A percentile compares a stretch with the other conserved stretches of the same genome.
Conservation (phyloP, 2,329 filamentous ascomycete genomes). For the Hypoxylon sp. region DNA sequence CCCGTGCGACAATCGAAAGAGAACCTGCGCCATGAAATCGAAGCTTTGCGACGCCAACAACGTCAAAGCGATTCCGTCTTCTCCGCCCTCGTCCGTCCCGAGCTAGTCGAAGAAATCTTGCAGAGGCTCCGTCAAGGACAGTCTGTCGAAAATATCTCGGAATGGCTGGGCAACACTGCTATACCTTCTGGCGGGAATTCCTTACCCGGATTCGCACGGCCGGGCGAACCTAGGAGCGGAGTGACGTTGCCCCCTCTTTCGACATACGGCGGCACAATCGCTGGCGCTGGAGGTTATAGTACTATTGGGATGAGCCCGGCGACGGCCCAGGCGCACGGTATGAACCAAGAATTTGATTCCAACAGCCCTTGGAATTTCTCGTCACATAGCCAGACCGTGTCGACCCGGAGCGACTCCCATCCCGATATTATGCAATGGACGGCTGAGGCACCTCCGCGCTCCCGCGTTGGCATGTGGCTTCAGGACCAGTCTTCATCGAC, state of each 20-base stretch:
- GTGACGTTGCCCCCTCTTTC: constrained; percentile 52
- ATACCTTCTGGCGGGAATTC: constrained; percentile 54
- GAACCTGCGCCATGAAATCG: constrained; percentile 72
- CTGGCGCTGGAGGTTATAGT: constrained; percentile 46
- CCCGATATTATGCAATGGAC: constrained; percentile 65
- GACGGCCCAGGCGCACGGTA: constrained; percentile 52
- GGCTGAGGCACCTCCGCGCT: constrained; percentile 60
- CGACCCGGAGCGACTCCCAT: constrained; percentile 64
- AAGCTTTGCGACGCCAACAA: constrained; percentile 68
- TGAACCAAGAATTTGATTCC: constrained; percentile 60
- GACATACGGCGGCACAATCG: constrained; percentile 42
- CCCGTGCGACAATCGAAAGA: constrained; percentile 76
- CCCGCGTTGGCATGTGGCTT: constrained; percentile 66
- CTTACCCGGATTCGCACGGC: constrained; percentile 52
- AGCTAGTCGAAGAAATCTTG: constrained; percentile 69
- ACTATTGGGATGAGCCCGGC: constrained; percentile 56
- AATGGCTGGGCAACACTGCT: constrained; percentile 62
- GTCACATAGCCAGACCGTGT: constrained; percentile 62
- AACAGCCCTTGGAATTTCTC: constrained; percentile 67
- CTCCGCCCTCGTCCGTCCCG: constrained; percentile 66
- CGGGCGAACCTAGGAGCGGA: constrained; percentile 48
- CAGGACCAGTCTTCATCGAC: constrained; percentile 59
- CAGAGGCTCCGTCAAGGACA: constrained; percentile 68
- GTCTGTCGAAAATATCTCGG: constrained; percentile 68
- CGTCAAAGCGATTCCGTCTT: constrained; percentile 70